Evolutionary conservation across 306 rosid species (phyloP).

Genomic region (Hylodesmum podocarpum): DNA sequence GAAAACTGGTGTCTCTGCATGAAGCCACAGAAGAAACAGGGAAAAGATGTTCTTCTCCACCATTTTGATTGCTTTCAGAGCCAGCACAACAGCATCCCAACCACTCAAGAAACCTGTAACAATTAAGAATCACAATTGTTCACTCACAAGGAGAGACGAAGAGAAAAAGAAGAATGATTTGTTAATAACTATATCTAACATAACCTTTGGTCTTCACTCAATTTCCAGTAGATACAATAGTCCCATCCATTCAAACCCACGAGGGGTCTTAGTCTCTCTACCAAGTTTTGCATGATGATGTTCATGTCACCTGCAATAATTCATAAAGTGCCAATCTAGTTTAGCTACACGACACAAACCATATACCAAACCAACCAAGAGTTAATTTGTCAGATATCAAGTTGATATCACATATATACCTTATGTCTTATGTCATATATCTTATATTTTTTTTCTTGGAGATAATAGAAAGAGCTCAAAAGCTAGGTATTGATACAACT

Average conservation of each 20-base stretch:
- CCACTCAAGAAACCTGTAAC: slow-evolving; percentile 72
- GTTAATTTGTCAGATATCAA: slow-evolving; percentile 36
- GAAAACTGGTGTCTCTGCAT: slow-evolving; percentile 70
- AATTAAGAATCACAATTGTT: slow-evolving; percentile 24
- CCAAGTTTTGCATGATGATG: slow-evolving; percentile 52
- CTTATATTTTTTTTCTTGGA: background rate
- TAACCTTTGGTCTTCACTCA: slow-evolving; percentile 87
- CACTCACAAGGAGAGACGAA: background rate
- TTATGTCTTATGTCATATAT: background rate
- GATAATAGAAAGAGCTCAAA: background rate
- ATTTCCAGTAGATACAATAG: slow-evolving; percentile 74
- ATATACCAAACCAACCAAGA: slow-evolving; percentile 25
- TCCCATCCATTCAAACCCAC: slow-evolving; percentile 85
- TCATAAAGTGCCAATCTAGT: slow-evolving; percentile 14
- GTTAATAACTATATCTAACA: background rate
- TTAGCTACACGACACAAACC: slow-evolving; percentile 28
- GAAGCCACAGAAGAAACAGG: slow-evolving; percentile 55
- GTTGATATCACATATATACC: no score
- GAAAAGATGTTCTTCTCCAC: slow-evolving; percentile 60
- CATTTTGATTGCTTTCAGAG: slow-evolving; percentile 49
- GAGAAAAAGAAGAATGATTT: background rate
- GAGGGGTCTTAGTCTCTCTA: slow-evolving; percentile 74
- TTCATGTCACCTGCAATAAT: slow-evolving; percentile 52
- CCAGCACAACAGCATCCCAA: slow-evolving; percentile 88
- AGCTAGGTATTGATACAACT: no score